phyloP scores from a whole-genome alignment of 129 eudicot genomes.

The Oenanthe sinensis region DNA sequence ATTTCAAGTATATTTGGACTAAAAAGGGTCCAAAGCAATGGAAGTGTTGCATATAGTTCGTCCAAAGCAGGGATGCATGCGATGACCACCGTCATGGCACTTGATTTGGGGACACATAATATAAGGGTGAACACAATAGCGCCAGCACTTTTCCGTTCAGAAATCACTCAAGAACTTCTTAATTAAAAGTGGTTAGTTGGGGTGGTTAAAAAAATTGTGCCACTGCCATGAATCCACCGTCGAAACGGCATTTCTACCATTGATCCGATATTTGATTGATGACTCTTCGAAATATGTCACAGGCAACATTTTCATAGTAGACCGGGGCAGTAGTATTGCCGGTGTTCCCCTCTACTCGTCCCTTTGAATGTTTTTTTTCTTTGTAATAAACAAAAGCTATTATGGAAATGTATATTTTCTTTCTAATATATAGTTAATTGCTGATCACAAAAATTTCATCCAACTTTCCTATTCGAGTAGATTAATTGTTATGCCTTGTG shows the following conservation, averaged over 20 bases:
- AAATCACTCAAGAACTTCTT: neutral
- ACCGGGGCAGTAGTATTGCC: neutral
- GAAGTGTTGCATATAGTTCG: neutral
- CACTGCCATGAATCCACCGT: neutral
- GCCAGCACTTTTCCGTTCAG: neutral
- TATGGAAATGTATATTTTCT: no score
- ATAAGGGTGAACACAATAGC: neutral
- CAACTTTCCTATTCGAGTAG: neutral
- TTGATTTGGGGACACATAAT: neutral
- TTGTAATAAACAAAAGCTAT: neutral
- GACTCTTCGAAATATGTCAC: constrained; percentile 2
- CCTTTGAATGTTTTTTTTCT: neutral
- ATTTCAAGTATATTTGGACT: neutral
- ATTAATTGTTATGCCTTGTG: neutral
- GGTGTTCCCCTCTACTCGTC: neutral
- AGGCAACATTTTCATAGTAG: neutral
- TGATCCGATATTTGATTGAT: neutral
- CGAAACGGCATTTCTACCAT: neutral
- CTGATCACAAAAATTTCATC: no score
- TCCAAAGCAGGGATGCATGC: constrained; percentile 4
- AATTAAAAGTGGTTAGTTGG: neutral
- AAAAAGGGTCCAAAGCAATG: neutral
- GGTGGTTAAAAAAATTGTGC: neutral
- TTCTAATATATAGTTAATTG: no score
- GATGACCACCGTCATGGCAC: neutral